Evolutionary conservation across 495 filamentous ascomycete species (phyloP).

Genomic region (Aspergillus olivimuriae): DNA sequence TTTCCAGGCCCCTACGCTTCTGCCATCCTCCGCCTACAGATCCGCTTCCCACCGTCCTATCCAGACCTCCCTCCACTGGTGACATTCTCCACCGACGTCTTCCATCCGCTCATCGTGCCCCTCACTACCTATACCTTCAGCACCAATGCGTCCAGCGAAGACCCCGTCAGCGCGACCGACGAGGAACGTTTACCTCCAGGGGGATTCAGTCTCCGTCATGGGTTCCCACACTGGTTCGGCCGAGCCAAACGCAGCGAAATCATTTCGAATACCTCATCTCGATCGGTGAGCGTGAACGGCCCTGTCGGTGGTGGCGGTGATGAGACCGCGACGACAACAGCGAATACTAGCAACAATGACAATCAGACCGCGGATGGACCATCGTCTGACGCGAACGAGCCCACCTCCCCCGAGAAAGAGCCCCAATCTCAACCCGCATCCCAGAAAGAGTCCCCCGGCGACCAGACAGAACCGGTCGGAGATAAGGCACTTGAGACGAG

Average conservation of each 20-base stretch:
- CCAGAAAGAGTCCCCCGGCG: too few species aligned
- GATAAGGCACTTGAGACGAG: conserved; percentile 17
- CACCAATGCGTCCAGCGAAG: conserved; percentile 58
- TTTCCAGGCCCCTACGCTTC: conserved; percentile 74
- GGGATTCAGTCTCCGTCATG: conserved; percentile 79
- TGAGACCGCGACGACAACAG: not conserved
- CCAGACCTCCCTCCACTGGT: conserved; percentile 75
- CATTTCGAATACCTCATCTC: conserved; percentile 27
- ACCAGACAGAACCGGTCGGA: conserved; percentile 11
- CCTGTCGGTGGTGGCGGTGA: conserved; percentile 1
- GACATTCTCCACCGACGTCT: conserved; percentile 84
- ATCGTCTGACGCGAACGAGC: not conserved
- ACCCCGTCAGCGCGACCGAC: conserved; percentile 73
- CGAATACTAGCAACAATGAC: not conserved
- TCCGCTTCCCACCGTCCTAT: conserved; percentile 78
- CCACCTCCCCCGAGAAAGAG: not conserved
- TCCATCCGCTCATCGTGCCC: conserved; percentile 87
- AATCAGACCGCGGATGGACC: not conserved
- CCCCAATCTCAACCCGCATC: conserved; percentile 2
- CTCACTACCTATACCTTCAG: conserved; percentile 87
- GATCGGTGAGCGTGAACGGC: conserved; percentile 30
- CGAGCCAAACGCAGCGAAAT: conserved; percentile 28
- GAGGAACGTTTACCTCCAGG: conserved; percentile 78
- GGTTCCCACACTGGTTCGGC: conserved; percentile 85
- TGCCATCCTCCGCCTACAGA: conserved; percentile 82